A percentile compares a stretch with the other conserved stretches of the same genome.
These are phyloP conservation scores for Apiospora saccharicola DNA, from an alignment of 2,329 filamentous ascomycete genomes.

Conservation along the genomic window DNA sequence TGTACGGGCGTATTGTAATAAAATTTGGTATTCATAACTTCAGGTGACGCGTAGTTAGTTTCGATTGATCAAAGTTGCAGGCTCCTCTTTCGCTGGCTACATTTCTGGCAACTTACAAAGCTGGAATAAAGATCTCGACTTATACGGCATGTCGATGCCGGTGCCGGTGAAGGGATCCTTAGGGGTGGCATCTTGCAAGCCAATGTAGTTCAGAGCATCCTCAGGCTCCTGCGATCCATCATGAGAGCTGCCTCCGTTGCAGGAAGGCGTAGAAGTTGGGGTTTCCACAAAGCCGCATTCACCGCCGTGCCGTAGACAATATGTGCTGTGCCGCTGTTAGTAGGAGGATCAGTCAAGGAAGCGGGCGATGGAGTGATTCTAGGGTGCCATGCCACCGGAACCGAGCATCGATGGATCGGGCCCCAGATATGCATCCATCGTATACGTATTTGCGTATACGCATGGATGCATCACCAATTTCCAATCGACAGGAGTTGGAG, in stretches of 20 bases:
- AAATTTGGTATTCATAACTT: slow-evolving; percentile 53
- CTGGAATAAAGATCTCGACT: slow-evolving; percentile 46
- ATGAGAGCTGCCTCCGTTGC: slow-evolving; percentile 15
- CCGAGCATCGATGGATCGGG: slow-evolving; percentile 11
- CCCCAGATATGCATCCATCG: slow-evolving; percentile 10
- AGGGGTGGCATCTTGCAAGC: slow-evolving; percentile 34
- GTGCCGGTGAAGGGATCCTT: slow-evolving; percentile 41
- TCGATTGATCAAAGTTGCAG: background rate
- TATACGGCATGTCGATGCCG: slow-evolving; percentile 43
- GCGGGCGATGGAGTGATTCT: background rate
- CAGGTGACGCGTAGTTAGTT: background rate
- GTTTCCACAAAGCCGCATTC: slow-evolving; percentile 46
- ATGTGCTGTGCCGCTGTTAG: slow-evolving; percentile 45
- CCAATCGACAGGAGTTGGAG: background rate
- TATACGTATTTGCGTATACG: slow-evolving; percentile 18
- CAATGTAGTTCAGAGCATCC: slow-evolving; percentile 24
- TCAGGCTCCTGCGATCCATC: slow-evolving; percentile 9
- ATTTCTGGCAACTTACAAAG: slow-evolving; percentile 38
- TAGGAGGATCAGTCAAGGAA: slow-evolving; percentile 9
- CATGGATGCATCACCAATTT: background rate
- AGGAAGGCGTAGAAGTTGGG: background rate
- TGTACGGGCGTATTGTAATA: slow-evolving; percentile 50
- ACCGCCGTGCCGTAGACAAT: slow-evolving; percentile 53
- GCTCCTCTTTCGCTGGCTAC: background rate
- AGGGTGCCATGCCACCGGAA: slow-evolving; percentile 22